Evolutionary conservation across 2,329 filamentous ascomycete species (phyloP), one percentile per base, ranked within the genome.

Genomic region (Zalaria sp.): DNA sequence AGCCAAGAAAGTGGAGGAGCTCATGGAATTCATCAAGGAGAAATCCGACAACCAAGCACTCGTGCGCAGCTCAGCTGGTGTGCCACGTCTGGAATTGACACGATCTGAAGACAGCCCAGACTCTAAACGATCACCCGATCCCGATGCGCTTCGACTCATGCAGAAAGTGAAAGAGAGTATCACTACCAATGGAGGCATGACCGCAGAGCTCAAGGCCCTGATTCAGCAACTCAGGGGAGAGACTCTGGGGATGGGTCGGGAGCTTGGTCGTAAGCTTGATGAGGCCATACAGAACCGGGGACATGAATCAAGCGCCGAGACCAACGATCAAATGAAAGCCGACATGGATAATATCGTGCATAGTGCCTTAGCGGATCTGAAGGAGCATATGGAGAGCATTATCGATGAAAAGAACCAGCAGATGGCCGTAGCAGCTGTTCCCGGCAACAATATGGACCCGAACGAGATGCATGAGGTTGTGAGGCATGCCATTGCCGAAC

Each of bases 241-340:
- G 57, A 87, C 96, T 5, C 71, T 95, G 4, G 88, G 87, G 3
- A 95, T 95, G 88, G 89, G 89, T 3, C 75, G 89, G 43, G 87
- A 95, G 50, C 77, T 96, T 38, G 87, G 83, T 34, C 81, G 85
- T 43, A 82, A 87, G 50, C 72, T 96, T n/a, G 84, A 91, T 47
- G 51, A 58, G 35, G 47, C 52, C 8, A 51, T 54, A 11, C 43
- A 56, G 5, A 54, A 47, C 34, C 53, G 40, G 39, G 49, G 52
- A 9, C 49, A 57, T 27, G 57, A 59, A 40, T 51, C 62, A 61
- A 49, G 72, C 72, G 42, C 64, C 68, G 3, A 57, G 51, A 48
- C 57, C 45, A 40, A 54, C 49, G 37, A 54, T 51, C 37, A 57
- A 32, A 51, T 73, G 42, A 77, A 77, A 43, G 77, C 81, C 26